Conservation (phyloP, 2,329 filamentous ascomycete species). For the Parafenestella ontariensis region DNA sequence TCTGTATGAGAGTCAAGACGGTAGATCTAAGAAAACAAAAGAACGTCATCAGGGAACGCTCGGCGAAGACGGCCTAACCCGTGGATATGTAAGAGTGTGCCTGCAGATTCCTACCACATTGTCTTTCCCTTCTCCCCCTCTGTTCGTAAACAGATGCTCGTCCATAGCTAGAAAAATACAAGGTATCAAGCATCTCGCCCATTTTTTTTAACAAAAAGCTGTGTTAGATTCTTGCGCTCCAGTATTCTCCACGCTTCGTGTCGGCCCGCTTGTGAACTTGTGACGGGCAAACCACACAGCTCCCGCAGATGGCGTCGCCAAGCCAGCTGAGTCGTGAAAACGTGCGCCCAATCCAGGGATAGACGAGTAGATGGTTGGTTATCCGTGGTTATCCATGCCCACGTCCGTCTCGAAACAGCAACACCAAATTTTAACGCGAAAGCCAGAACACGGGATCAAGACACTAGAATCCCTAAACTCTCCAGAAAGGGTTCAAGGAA, state of each 20-base stretch:
- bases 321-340: not conserved
- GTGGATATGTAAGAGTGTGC: no score
- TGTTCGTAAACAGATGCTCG: no score
- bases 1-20: no score
- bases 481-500: not conserved
- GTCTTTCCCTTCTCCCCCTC: no score
- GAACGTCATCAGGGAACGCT: no score
- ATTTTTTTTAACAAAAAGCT: no score
- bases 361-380: not conserved
- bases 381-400: not conserved
- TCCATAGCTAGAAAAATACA: no score
- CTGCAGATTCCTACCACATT: no score
- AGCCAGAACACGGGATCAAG: not conserved
- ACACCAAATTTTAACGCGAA: not conserved
- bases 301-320: conserved; percentile 1
- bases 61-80: no score
- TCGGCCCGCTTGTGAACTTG: not conserved
- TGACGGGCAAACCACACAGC: not conserved
- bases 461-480: not conserved
- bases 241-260: not conserved
- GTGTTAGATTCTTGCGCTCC: not conserved
- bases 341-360: not conserved
- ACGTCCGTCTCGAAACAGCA: not conserved
- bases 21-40: no score
- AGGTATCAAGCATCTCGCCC: no score